Percentiles rank a stretch among this genome's conserved stretches.
Conservation (phyloP, 2,329 filamentous ascomycete species). For the Periglandula ipomoeae region DNA sequence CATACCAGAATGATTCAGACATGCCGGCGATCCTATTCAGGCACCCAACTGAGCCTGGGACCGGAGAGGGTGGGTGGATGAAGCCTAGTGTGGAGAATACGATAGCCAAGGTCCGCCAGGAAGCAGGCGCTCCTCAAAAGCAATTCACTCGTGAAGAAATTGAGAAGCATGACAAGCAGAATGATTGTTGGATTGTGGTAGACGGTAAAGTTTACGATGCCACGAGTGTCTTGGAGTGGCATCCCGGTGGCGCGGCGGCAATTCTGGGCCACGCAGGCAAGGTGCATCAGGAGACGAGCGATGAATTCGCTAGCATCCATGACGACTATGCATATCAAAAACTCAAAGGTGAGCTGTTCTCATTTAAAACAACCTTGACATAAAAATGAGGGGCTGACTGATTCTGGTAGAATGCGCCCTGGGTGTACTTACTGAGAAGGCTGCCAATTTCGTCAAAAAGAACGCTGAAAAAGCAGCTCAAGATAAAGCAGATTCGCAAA, state of each 20-base stretch:
- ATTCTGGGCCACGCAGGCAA: constrained; percentile 40
- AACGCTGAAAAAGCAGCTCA: constrained; percentile 30
- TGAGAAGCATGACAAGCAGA: constrained; percentile 37
- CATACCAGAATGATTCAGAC: constrained; percentile 20
- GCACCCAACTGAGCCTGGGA: constrained; percentile 36
- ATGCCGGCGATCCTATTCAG: constrained; percentile 30
- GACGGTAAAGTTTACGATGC: constrained; percentile 42
- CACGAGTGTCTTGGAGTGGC: constrained; percentile 37
- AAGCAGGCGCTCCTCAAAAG: constrained; percentile 34
- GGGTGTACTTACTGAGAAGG: constrained; percentile 39
- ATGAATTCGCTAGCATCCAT: constrained; percentile 40
- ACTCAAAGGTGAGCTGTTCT: constrained; percentile 25
- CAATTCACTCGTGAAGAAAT: constrained; percentile 44
- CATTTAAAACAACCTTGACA: not conserved
- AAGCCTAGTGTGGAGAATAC: constrained; percentile 34
- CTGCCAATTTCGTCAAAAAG: constrained; percentile 35
- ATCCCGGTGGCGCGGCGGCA: constrained; percentile 38
- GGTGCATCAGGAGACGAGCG: constrained; percentile 37
- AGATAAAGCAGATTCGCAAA: constrained; percentile 19
- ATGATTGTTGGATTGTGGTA: constrained; percentile 45
- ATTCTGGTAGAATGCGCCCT: constrained; percentile 35
- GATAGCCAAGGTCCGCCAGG: constrained; percentile 33
- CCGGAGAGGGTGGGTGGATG: constrained; percentile 40
- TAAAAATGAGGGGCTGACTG: not conserved
- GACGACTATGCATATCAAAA: constrained; percentile 42